These are phyloP conservation scores for Wickerhamiella parazyma DNA, from an alignment of 805 yeast species.

Conservation along the genomic window DNA sequence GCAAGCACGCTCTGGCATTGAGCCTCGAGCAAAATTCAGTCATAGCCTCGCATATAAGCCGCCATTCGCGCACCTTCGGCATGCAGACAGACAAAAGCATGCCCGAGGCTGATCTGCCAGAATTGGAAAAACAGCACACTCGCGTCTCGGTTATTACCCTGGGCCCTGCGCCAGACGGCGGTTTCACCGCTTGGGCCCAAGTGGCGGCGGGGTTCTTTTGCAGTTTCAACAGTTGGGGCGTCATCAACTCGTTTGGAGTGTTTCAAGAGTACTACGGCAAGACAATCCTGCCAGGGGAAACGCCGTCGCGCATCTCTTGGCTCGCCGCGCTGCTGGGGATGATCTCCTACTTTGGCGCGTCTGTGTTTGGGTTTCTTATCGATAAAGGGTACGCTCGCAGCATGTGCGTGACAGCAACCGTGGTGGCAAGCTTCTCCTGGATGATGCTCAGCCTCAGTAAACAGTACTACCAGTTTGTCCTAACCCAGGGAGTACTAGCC, in stretches of 20 bases:
- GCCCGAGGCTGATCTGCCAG: too few species aligned
- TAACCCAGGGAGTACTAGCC: slow-evolving; percentile 39
- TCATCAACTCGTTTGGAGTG: slow-evolving; percentile 45
- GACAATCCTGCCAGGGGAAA: slow-evolving; percentile 30
- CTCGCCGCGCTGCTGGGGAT: slow-evolving; percentile 43
- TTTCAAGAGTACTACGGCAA: slow-evolving; percentile 38
- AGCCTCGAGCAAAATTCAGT: too few species aligned
- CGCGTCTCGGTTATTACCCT: not conserved
- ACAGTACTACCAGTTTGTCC: slow-evolving; percentile 36
- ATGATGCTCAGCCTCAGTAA: slow-evolving; percentile 36
- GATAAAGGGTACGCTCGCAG: slow-evolving; percentile 32
- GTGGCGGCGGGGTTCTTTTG: slow-evolving; percentile 35
- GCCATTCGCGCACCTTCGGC: too few species aligned
- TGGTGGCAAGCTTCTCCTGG: slow-evolving; percentile 32
- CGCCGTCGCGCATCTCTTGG: slow-evolving; percentile 35
- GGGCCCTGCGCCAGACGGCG: slow-evolving; percentile 31
- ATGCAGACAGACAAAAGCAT: too few species aligned
- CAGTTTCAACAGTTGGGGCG: slow-evolving; percentile 42
- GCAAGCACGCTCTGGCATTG: too few species aligned
- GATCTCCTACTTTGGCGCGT: slow-evolving; percentile 28
- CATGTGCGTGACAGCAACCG: slow-evolving; percentile 32
- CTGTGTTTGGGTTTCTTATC: slow-evolving; percentile 30
- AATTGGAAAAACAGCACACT: too few species aligned
- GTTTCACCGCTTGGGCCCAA: slow-evolving; percentile 38
- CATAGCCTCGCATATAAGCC: too few species aligned